A percentile compares a stretch with the other conserved stretches of the same genome.
Evolutionary conservation across 371 early-diverging fungal species (phyloP).

Genomic region (Mortierella sp.): DNA sequence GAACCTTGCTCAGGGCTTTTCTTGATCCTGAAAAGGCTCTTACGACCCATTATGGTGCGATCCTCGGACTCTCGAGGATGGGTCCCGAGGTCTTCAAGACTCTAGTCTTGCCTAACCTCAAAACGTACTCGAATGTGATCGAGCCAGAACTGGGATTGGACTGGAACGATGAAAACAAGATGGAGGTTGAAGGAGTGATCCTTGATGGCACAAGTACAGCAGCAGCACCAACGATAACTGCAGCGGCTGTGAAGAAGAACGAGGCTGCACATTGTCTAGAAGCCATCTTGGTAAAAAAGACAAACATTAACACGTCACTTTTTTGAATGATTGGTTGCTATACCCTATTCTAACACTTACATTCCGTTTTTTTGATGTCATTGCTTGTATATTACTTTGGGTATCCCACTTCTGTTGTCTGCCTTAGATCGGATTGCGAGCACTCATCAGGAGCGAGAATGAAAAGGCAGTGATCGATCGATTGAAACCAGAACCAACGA

Average conservation of each 20-base stretch:
- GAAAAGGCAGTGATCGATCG: slow-evolving; percentile 5
- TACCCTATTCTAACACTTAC: neutral
- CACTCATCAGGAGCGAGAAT: slow-evolving; percentile 36
- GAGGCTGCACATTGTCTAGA: slow-evolving; percentile 39
- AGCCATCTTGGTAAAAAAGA: slow-evolving; percentile 29
- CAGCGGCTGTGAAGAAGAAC: slow-evolving; percentile 15
- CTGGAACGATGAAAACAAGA: slow-evolving; percentile 17
- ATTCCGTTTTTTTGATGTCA: too few species aligned
- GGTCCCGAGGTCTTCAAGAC: slow-evolving; percentile 84
- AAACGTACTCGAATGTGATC: slow-evolving; percentile 65
- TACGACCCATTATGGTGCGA: slow-evolving; percentile 91
- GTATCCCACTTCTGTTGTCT: neutral
- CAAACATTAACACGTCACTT: neutral
- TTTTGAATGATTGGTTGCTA: neutral
- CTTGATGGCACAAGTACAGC: slow-evolving; percentile 7
- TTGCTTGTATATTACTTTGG: too few species aligned
- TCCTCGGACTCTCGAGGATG: slow-evolving; percentile 81
- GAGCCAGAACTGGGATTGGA: slow-evolving; percentile 37
- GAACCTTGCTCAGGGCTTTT: slow-evolving; percentile 89
- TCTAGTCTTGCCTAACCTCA: slow-evolving; percentile 82
- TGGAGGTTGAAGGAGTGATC: slow-evolving; percentile 31
- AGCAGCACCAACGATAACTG: too few species aligned
- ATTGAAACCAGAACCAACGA: slow-evolving; percentile 8
- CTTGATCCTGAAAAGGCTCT: slow-evolving; percentile 87
- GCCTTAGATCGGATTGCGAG: slow-evolving; percentile 26